phyloP scores from a whole-genome alignment of 2,329 filamentous ascomycete genomes.

The Pseudonectria foliicola region DNA sequence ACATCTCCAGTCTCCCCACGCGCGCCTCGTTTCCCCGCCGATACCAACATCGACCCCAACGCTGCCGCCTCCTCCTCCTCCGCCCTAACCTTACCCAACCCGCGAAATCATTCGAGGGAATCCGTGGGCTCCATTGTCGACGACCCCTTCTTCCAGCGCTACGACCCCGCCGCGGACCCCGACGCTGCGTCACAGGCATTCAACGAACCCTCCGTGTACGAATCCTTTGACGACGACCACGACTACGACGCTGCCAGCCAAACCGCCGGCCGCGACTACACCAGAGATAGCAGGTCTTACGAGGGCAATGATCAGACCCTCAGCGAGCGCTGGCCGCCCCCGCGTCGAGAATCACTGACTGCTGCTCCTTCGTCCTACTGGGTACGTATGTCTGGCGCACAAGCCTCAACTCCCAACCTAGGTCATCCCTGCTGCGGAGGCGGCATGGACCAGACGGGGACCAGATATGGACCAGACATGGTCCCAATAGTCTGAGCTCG shows the following conservation, averaged over 20 bases:
- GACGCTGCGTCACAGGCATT: slow-evolving; percentile 19
- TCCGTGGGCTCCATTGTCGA: slow-evolving; percentile 48
- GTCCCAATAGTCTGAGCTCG: slow-evolving; percentile 8
- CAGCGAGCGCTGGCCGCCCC: slow-evolving; percentile 35
- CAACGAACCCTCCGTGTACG: slow-evolving; percentile 19
- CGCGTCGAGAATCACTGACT: slow-evolving; percentile 43
- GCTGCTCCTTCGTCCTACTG: slow-evolving; percentile 29
- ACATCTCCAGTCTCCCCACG: slow-evolving; percentile 14
- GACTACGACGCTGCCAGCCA: slow-evolving; percentile 23
- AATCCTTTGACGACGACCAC: slow-evolving; percentile 22
- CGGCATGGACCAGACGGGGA: no score
- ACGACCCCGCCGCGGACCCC: slow-evolving; percentile 27
- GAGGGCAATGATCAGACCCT: slow-evolving; percentile 21
- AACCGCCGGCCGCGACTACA: slow-evolving; percentile 8
- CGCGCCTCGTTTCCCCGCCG: slow-evolving; percentile 17
- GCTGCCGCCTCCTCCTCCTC: slow-evolving; percentile 8
- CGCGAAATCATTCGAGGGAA: slow-evolving; percentile 30
- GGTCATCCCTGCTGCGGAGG: no score
- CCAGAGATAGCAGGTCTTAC: slow-evolving; percentile 8
- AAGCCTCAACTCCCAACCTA: slow-evolving; percentile 16
- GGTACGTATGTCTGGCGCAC: slow-evolving; percentile 27
- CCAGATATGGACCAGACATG: slow-evolving; percentile 20
- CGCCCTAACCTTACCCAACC: slow-evolving; percentile 17
- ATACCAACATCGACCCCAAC: slow-evolving; percentile 13
- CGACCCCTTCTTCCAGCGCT: slow-evolving; percentile 48